Percentiles rank a stretch among this genome's conserved stretches.
Conservation (phyloP, 306 rosid species). For the Cucurbita moschata region DNA sequence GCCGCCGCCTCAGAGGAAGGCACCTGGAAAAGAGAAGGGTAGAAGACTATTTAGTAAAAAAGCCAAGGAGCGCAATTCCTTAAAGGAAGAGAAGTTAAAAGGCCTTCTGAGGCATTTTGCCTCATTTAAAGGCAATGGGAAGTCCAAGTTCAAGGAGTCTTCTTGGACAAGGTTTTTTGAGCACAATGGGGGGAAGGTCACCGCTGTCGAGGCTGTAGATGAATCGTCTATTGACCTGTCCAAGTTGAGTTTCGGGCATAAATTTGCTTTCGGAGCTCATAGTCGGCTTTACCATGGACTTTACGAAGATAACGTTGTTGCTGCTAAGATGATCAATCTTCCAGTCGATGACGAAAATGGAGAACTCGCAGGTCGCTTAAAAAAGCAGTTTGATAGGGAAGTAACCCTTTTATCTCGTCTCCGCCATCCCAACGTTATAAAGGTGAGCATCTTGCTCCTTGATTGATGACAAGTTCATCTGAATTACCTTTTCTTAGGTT, state of each 20-base stretch:
- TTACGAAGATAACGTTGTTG: constrained; percentile 56
- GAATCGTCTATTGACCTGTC: constrained; percentile 69
- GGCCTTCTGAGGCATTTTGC: constrained; percentile 34
- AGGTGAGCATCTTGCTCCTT: constrained; percentile 23
- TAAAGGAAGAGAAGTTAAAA: constrained; percentile 16
- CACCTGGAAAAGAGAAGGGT: constrained; percentile 15
- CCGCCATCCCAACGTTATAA: constrained; percentile 62
- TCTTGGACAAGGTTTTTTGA: constrained; percentile 63
- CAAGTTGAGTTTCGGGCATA: constrained; percentile 52
- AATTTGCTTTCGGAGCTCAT: constrained; percentile 92
- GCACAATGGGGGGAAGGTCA: constrained; percentile 51
- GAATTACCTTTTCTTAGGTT: background rate
- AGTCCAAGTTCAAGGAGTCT: constrained; percentile 31
- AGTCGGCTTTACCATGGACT: constrained; percentile 85
- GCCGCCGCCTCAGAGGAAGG: constrained; percentile 43
- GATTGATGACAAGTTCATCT: background rate
- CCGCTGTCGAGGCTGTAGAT: constrained; percentile 60
- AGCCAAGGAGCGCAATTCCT: constrained; percentile 21
- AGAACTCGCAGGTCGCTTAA: constrained; percentile 42
- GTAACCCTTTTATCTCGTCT: constrained; percentile 70
- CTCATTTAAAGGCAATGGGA: constrained; percentile 26
- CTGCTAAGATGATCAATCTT: constrained; percentile 55
- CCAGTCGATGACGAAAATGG: constrained; percentile 69
- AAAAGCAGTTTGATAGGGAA: constrained; percentile 62
- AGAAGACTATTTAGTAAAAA: background rate